Base-by-base conservation (phyloP, 495 filamentous ascomycete genomes). In the Neurospora sp. region DNA sequence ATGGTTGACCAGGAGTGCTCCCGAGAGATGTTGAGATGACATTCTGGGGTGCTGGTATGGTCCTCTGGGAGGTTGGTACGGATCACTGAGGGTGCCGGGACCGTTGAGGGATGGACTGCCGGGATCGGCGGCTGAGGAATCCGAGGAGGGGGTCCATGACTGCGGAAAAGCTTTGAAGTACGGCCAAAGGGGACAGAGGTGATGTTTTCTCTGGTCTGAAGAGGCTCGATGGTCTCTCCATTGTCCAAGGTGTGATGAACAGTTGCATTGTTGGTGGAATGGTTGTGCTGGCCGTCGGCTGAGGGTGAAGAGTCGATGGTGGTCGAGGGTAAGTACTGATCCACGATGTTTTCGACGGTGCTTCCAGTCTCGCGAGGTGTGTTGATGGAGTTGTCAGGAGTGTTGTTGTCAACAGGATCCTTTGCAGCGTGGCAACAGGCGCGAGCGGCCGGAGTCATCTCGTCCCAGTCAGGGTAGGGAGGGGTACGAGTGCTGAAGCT, bases 331-430 rank as follows among this genome's bases (percentile, higher is more conserved):
- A 75, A 41, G 54, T 82, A 81, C 54, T 81, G 78, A 1, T 77
- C 74, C 46, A 79, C 73, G 9, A 82, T 82, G 48, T 77, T 76
- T 38, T 79, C 79, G 16, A 82, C 76, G 0, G 81, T 80, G 46
- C 75, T 80, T 37, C 69, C 77, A 31, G 79, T 79, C 48, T 75
- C 70, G 70, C 72, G 46, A 66, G 69, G 70, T 16, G 41, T 69
- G 54, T 71, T 54, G 37, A 16, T 6, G 20, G 66, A 16, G 14
- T 72, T 75, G 42, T 73, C 54, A 5, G 38, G 44, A 31, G 46
- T 42, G 5, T 18, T 8, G 54, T 35, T 18, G 27, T 9, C 54
- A 66, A 18, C 54, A 66, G 23, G 54, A 35, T 66, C 54, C 54
- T 35, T 31, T 66, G 12, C 54, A 12, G 27, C 54, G 54, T 66